phyloP scores from a whole-genome alignment of 2,329 filamentous ascomycete species.

The Alternaria consortialis region DNA sequence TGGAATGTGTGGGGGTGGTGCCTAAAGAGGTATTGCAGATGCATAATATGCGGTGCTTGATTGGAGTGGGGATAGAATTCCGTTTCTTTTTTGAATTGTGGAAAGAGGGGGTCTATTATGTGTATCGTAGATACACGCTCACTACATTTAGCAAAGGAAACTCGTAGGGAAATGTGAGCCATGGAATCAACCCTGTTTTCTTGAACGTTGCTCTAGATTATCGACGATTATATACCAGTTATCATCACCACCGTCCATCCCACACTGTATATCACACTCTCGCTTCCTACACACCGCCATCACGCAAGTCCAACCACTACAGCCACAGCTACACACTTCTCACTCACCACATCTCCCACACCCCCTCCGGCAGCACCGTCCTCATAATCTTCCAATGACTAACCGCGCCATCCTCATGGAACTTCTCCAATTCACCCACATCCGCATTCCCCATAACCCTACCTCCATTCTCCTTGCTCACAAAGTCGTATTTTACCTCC shows the following conservation, averaged over 20 bases:
- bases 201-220: neutral
- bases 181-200: neutral
- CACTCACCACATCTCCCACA: slow-evolving; percentile 87
- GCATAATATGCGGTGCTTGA: too few species aligned
- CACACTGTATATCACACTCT: neutral
- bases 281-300: neutral
- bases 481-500: slow-evolving; percentile 52
- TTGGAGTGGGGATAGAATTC: too few species aligned
- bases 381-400: slow-evolving; percentile 96
- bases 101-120: neutral
- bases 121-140: neutral
- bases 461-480: slow-evolving; percentile 50
- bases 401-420: slow-evolving; percentile 78
- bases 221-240: neutral
- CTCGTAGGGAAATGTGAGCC: too few species aligned
- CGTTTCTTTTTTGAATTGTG: too few species aligned
- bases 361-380: slow-evolving; percentile 74
- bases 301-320: neutral
- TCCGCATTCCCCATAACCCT: slow-evolving; percentile 69
- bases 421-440: slow-evolving; percentile 72
- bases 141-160: neutral
- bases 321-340: neutral
- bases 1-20: neutral
- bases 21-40: neutral
- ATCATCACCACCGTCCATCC: neutral